Evolutionary conservation across 345 rosid species (phyloP).

Genomic region (Populus nigra): DNA sequence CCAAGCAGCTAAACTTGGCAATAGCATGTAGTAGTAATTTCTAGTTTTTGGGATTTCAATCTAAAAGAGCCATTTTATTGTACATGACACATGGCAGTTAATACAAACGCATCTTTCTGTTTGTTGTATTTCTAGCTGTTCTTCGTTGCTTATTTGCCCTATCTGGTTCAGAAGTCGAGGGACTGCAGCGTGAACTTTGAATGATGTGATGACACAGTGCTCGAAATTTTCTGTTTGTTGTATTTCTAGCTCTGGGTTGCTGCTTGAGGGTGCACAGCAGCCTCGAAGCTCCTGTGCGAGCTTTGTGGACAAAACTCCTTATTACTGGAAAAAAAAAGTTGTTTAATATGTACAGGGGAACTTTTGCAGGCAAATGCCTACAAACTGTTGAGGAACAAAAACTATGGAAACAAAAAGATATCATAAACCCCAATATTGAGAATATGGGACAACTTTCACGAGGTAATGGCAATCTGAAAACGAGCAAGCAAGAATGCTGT

Average conservation of each 20-base stretch:
- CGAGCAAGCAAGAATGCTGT: constrained; percentile 5
- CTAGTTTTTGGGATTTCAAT: neutral
- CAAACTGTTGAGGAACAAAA: neutral
- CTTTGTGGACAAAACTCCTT: neutral
- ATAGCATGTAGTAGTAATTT: neutral
- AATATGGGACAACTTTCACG: neutral
- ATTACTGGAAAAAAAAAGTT: neutral
- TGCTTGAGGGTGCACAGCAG: neutral
- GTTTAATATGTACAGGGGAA: neutral
- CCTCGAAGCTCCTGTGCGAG: neutral
- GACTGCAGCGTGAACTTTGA: neutral
- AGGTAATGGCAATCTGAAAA: constrained; percentile 1
- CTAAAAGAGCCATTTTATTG: neutral
- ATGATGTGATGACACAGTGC: neutral
- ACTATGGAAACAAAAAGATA: neutral
- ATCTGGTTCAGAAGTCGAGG: neutral
- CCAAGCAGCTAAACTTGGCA: neutral
- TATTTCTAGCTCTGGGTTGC: too few relatives aligned
- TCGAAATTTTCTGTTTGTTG: neutral
- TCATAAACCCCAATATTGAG: neutral
- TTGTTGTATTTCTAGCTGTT: neutral
- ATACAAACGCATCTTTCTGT: too few relatives aligned
- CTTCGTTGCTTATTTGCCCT: neutral
- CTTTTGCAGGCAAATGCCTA: neutral
- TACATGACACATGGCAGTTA: neutral